These are phyloP conservation scores for Wickerhamiella alocasiicola DNA, from an alignment of 805 yeast genomes.

Conservation along the genomic window DNA sequence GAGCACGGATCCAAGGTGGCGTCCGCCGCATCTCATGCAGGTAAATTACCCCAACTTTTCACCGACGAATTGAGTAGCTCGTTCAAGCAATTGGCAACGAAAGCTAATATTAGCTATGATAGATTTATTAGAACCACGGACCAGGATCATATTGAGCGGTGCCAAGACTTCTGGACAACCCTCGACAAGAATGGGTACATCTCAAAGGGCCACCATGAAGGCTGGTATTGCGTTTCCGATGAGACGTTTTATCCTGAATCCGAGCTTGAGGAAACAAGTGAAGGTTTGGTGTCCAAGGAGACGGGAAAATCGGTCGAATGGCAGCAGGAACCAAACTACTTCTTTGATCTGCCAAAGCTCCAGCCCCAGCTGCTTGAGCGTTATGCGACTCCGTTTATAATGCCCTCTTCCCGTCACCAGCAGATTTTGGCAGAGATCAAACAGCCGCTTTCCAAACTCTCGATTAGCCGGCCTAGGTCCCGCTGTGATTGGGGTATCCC, in stretches of 20 bases:
- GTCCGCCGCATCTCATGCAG: conserved; percentile 54
- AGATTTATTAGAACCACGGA: conserved; percentile 89
- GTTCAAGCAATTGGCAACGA: conserved; percentile 51
- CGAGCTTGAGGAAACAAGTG: conserved; percentile 40
- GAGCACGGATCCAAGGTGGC: conserved; percentile 94
- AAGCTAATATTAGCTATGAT: conserved; percentile 46
- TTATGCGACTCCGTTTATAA: conserved; percentile 50
- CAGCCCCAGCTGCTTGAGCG: conserved; percentile 39
- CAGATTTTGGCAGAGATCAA: conserved; percentile 48
- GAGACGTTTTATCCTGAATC: conserved; percentile 85
- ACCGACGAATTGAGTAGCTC: conserved; percentile 58
- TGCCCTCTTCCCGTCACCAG: conserved; percentile 45
- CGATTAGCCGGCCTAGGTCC: conserved; percentile 73
- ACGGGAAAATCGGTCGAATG: conserved; percentile 63
- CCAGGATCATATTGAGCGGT: conserved; percentile 56
- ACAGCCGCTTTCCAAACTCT: conserved; percentile 46
- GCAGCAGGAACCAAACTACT: conserved; percentile 76
- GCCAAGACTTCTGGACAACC: conserved; percentile 54
- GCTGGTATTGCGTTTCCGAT: conserved; percentile 93
- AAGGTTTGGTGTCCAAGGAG: conserved; percentile 37
- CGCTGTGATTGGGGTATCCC: conserved; percentile 81
- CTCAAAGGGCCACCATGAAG: conserved; percentile 72
- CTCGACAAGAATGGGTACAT: conserved; percentile 52
- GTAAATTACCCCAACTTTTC: conserved; percentile 47
- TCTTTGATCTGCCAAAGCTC: conserved; percentile 60